Conservation (phyloP, 164 flowering plant genomes). For the Sextonia rubra region DNA sequence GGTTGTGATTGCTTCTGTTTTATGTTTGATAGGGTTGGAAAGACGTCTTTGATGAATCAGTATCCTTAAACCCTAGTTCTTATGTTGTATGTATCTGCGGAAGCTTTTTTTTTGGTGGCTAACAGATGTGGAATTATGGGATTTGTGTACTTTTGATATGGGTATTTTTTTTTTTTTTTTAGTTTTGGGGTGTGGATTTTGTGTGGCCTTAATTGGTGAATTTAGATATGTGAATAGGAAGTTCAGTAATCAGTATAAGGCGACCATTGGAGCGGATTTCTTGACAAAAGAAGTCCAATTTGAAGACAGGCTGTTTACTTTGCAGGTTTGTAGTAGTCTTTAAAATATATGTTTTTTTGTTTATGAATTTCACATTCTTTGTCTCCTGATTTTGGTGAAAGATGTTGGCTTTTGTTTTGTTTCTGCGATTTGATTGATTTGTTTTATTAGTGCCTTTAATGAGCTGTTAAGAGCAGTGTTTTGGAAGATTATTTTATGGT, state of each 20-base stretch:
- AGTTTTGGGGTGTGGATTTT: background rate
- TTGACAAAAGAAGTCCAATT: slow-evolving; percentile 83
- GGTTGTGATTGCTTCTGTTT: background rate
- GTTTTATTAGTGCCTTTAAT: background rate
- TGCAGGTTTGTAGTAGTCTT: slow-evolving; percentile 48
- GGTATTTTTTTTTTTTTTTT: background rate
- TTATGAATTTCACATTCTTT: background rate
- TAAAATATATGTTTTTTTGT: no score
- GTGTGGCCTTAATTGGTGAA: background rate
- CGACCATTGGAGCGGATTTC: slow-evolving; percentile 88
- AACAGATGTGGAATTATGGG: background rate
- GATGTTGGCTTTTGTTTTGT: no score
- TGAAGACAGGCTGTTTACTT: slow-evolving; percentile 77
- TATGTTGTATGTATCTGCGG: no score
- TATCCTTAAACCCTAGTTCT: slow-evolving; percentile 30
- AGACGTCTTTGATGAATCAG: slow-evolving; percentile 92
- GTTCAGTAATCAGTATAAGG: slow-evolving; percentile 86
- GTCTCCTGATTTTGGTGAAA: background rate
- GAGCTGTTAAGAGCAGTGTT: no score
- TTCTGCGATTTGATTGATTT: no score
- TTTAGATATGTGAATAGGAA: slow-evolving; percentile 76
- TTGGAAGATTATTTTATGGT: no score
- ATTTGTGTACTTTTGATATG: background rate
- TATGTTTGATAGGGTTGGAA: slow-evolving; percentile 56
- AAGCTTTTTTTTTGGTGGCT: background rate